A percentile compares a stretch with the other conserved stretches of the same genome.
Conservation (phyloP, 2,329 filamentous ascomycete species). For the Botryosphaeria agaves region DNA sequence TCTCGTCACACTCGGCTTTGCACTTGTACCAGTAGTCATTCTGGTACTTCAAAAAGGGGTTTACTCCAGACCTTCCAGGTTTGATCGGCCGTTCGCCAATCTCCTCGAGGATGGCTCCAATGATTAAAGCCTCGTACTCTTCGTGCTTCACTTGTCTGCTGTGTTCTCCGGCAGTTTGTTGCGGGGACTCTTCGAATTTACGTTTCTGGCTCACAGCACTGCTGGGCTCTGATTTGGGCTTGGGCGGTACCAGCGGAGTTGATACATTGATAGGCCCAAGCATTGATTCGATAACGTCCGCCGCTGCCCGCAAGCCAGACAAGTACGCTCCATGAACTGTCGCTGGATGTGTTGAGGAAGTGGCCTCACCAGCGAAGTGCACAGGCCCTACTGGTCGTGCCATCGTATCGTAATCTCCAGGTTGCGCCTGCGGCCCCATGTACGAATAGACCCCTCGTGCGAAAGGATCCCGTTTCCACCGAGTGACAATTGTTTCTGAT, state of each 20-base stretch:
- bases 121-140: conserved; percentile 40
- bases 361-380: conserved; percentile 93
- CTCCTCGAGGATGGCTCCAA: conserved; percentile 35
- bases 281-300: conserved; percentile 66
- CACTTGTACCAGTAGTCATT: conserved; percentile 50
- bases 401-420: conserved; percentile 88
- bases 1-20: conserved; percentile 49
- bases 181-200: conserved; percentile 10
- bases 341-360: conserved; percentile 85
- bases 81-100: conserved; percentile 62
- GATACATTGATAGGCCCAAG: conserved; percentile 68
- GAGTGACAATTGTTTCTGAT: conserved; percentile 71
- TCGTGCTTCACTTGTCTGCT: conserved; percentile 17
- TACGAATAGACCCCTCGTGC: conserved; percentile 93
- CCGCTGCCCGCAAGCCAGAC: conserved; percentile 76
- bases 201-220: conserved; percentile 3
- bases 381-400: conserved; percentile 69
- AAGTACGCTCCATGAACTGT: conserved; percentile 95
- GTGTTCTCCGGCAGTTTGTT: no score
- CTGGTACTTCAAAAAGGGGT: conserved; percentile 80
- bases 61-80: conserved; percentile 57
- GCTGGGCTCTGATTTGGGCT: conserved; percentile 20
- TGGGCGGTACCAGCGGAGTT: conserved; percentile 53
- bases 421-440: conserved; percentile 63
- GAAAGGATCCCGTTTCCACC: conserved; percentile 83